Evolutionary conservation across 495 filamentous ascomycete genomes (phyloP).

Genomic region (Bombardia bombarda): DNA sequence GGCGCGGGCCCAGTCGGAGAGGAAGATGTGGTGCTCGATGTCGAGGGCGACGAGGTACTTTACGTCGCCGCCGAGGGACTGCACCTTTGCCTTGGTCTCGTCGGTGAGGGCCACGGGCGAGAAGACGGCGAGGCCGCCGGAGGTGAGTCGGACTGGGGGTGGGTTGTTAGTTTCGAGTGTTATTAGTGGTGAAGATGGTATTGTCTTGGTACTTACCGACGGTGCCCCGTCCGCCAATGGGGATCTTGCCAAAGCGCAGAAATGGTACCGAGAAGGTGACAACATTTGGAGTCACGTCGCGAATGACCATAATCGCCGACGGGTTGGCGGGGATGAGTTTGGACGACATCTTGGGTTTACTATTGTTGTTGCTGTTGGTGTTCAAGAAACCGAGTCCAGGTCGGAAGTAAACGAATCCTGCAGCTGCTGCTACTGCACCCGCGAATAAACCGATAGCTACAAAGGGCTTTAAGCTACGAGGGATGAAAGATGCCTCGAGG

Average conservation of each 20-base stretch:
- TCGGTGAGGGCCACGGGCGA: conserved; percentile 78
- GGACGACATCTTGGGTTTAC: too few relatives aligned
- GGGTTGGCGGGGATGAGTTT: conserved; percentile 53
- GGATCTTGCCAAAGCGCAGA: conserved; percentile 67
- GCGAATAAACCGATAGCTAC: too few relatives aligned
- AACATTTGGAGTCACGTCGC: conserved; percentile 69
- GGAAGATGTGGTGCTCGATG: conserved; percentile 86
- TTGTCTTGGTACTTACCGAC: conserved; percentile 55
- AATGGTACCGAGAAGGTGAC: conserved; percentile 82
- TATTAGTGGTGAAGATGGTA: conserved; percentile 30
- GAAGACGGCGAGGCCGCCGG: conserved; percentile 79
- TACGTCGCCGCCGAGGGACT: conserved; percentile 60
- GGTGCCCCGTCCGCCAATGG: conserved; percentile 81
- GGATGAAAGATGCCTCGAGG: too few relatives aligned
- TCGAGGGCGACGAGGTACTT: conserved; percentile 81
- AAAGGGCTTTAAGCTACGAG: too few relatives aligned
- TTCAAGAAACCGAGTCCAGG: too few relatives aligned
- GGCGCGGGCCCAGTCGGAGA: conserved; percentile 71
- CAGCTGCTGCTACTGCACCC: too few relatives aligned
- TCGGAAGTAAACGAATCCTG: too few relatives aligned
- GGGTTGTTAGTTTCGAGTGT: conserved; percentile 1
- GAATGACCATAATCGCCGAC: conserved; percentile 76
- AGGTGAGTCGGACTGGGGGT: conserved; percentile 60
- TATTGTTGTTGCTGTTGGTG: too few relatives aligned
- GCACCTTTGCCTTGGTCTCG: conserved; percentile 60